Base-by-base conservation (phyloP, 805 yeast species). In the Ogataea zsoltii region DNA sequence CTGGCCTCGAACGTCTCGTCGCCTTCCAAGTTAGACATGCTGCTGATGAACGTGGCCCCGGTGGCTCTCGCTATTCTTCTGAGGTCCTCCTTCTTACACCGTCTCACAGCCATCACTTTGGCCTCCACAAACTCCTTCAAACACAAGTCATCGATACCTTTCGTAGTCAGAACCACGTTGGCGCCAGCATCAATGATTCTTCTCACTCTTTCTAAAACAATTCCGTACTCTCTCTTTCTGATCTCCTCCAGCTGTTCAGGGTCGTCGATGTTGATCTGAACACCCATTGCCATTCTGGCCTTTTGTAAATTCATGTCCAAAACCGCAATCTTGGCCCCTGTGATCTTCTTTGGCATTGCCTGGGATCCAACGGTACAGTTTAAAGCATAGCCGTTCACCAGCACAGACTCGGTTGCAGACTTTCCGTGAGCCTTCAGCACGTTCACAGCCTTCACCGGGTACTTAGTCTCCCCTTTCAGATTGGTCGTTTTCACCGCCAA, bases 211-310 rank as follows among this genome's bases (percentile, higher is more conserved):
- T 90, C 97, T 50, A 87, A 70, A 25, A 89, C 79, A 51, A 90
- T 87, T 34, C 88, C 96, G 59, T 83, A 82, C 71, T 90, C 97
- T 59, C 96, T 80, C 65, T 87, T 82, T 61, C 97, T 78, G 56
- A 90, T 88, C 58, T 88, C 87, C 72, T 94, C 99, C 57, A 94
- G 78, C 47, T 65, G 68, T 58, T 94, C 97, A 33, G 99, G 99
- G 66, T 94, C 97, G 58, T 88, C 96, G 62, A 94, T 89, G 64
- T 91, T 91, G 67, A 94, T 88, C 67, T 90, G 96, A 42, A 94
- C 98, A 44, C 99, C 99, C 82, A 94, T 82, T 33, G 97, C 97
- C 97, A 94, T 89, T 64, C 91, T 82, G 2, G 96, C 94, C 67
- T 91, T 92, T 66, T 95, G 99, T 62, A 94, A 74, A 69, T 95